phyloP scores from a whole-genome alignment of 345 rosid species.

The Iberis pinnata region DNA sequence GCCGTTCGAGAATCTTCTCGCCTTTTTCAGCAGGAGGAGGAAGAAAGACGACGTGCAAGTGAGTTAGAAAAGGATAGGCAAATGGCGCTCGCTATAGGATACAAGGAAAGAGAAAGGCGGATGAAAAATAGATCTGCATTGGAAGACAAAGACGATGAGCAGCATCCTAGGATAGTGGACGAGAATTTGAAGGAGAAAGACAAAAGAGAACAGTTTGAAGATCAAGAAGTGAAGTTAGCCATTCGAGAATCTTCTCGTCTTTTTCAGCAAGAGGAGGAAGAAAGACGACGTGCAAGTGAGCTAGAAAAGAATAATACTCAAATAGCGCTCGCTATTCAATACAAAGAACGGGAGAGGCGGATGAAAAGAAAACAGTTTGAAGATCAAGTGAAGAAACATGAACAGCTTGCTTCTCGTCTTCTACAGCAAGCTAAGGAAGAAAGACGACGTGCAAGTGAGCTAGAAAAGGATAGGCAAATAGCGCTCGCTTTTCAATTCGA shows the following conservation, averaged over 20 bases:
- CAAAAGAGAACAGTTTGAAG: slow-evolving; percentile 9
- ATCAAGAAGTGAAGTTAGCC: slow-evolving; percentile 45
- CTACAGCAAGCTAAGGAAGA: slow-evolving; percentile 2
- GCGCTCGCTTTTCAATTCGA: slow-evolving; percentile 1
- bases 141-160: slow-evolving; percentile 21
- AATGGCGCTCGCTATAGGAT: neutral
- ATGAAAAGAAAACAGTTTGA: too few species aligned
- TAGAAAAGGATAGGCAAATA: slow-evolving; percentile 17
- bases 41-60: neutral
- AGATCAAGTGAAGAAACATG: too few species aligned
- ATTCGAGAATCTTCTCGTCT: neutral
- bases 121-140: neutral
- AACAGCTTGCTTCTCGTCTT: slow-evolving; percentile 8
- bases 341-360: too few species aligned
- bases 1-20: neutral
- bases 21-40: neutral
- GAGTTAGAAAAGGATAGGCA: slow-evolving; percentile 17
- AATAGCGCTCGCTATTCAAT: too few species aligned
- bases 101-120: slow-evolving; percentile 14
- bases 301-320: too few species aligned
- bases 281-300: too few species aligned
- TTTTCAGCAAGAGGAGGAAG: neutral
- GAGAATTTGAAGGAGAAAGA: too few species aligned
- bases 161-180: too few species aligned
- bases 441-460: neutral